Evolutionary conservation across 1,139 yeast species (phyloP), one percentile per base, ranked within the genome.

Genomic region (Sugiyamaella sp.): DNA sequence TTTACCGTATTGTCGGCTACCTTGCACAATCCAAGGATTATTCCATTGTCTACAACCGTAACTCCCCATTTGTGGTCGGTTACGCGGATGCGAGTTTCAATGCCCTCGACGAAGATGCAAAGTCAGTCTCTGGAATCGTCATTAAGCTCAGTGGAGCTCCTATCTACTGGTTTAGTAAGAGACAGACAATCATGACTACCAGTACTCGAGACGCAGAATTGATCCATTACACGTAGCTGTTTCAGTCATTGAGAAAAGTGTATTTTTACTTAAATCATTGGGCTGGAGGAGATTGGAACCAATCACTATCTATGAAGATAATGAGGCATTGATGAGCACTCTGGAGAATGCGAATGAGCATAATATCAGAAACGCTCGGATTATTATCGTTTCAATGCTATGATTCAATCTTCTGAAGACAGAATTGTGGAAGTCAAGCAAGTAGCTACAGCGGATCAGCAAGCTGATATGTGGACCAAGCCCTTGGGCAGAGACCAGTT

Each of bases 21-120:
- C 39, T 48, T 14, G 17, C 20, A 21, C n/a, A 39, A 10, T 17
- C 51, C 4, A 48, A 27, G 16, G 20, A 40, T 8, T 19, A 17
- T 17, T 25, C 4, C 16, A 38, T 41, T 29, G 25, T 40, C 20
- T 41, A 41, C 14, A 19, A 14, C 4, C 9, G 25, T 27, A 19
- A 25, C 12, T n/a, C 3, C 17, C 9, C 16, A 5, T 19, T 20
- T 6, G 16, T 48, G 24, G 40, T 12, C 9, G 51, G 32, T 8
- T 48, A 39, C 21, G 39, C 51, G 5, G 51, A 40, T 27, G 51
- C 51, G 2, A 40, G 51, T 40, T 39, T 39, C 41, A 20, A 17
- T 21, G 40, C 32, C 2, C 46, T 41, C 12, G 46, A 40, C 17
- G 51, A 41, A 22, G 16, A 21, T 6, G n/a, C 19, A 16, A 32